Base-by-base conservation (phyloP, 2,329 filamentous ascomycete species). In the Pseudocercospora vitis region DNA sequence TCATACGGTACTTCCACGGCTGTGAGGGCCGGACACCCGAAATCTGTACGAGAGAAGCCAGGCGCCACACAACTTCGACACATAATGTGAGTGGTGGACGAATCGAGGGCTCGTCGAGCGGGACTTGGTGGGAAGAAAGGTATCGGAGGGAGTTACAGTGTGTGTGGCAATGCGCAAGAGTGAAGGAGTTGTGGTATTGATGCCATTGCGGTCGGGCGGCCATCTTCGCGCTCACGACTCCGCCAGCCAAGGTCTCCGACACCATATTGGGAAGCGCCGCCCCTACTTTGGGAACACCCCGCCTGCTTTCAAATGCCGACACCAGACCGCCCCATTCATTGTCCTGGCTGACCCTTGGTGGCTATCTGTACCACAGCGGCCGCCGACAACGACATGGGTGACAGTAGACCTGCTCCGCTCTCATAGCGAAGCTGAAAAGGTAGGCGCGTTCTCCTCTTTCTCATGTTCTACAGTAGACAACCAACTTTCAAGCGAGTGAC, bases 41-140 rank as follows among this genome's bases (percentile, higher is more conserved):
- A 1, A 28, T 29, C 40, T 29, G 42, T 21, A 31, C n/a, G 42
- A 11, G 24, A 16, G 24, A 29, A 55, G 48, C 39, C 42, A 50
- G 48, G 50, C 47, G 52, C 52, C 52, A 54, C 52, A 50, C 35
- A 39, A 54, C 45, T 45, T 54, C 37, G 29, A 29, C 18, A 39
- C 12, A 24, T 1, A 29, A 16, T 33, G 26, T 50, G 46, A 50
- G 26, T 54, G 46, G 52, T 32, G 19, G 44, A 23, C 31, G 3
- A 19, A 24, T 11, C 21, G 28, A 42, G 37, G 26, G 28, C 40
- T n/a, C 37, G 21, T 19, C 21, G 37, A 11, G 7, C 9, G 16
- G 9, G 1, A 40, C 5, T 4, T 40, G 37, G 12, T 18, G 33
- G 14, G 7, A 3, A 7, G 9, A 37, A 16, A 37, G 7, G 19